A percentile compares a stretch with the other conserved stretches of the same genome.
These are phyloP conservation scores for Globisporangium solare DNA, from an alignment of 352 stramenopile species.

Conservation along the genomic window DNA sequence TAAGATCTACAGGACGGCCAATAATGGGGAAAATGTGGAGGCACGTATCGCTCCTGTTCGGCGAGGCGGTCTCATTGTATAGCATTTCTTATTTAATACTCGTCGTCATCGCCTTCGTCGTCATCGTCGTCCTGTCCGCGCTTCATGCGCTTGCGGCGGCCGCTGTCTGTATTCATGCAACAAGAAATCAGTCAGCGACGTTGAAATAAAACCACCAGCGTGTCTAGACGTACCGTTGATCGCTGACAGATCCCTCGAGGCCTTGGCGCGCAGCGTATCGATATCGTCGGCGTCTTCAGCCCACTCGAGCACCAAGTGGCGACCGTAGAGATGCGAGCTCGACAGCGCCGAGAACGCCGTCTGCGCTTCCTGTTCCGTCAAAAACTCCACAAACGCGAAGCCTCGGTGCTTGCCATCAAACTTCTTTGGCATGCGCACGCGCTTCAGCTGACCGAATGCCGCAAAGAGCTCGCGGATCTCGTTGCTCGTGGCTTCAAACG, in stretches of 20 bases:
- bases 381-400: constrained; percentile 99
- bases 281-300: constrained; percentile 87
- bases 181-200: constrained; percentile 7
- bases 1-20: too few species aligned
- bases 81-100: constrained; percentile 22
- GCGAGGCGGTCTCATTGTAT: background rate
- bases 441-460: constrained; percentile 96
- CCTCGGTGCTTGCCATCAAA: constrained; percentile 97
- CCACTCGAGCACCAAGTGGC: constrained; percentile 98
- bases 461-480: constrained; percentile 97
- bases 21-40: too few species aligned
- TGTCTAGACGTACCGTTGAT: constrained; percentile 36
- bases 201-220: background rate
- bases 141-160: constrained; percentile 64
- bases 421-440: constrained; percentile 97
- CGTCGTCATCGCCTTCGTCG: constrained; percentile 31
- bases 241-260: constrained; percentile 58
- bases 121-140: constrained; percentile 34
- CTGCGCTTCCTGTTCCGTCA: constrained; percentile 93
- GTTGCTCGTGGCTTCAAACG: constrained; percentile 96
- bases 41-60: background rate
- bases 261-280: constrained; percentile 81
- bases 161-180: constrained; percentile 28
- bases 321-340: constrained; percentile 97
- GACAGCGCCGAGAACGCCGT: constrained; percentile 90